Evolutionary conservation across 352 stramenopile species (phyloP).

Genomic region (Phytopythium aichiense): DNA sequence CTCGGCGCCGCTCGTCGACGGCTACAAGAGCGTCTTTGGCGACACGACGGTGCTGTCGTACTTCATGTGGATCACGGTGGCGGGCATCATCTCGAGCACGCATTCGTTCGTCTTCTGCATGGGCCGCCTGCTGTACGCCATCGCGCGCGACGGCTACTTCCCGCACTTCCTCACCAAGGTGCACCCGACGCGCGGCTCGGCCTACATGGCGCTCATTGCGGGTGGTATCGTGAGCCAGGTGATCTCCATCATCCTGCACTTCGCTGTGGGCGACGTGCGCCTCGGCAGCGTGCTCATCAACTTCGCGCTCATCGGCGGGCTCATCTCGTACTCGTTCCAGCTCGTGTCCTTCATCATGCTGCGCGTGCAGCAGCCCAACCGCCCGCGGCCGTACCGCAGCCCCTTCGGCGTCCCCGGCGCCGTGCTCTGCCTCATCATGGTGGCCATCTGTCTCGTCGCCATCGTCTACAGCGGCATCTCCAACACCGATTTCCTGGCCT

Average conservation of each 20-base stretch:
- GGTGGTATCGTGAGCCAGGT: conserved; percentile 32
- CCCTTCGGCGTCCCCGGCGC: conserved; percentile 43
- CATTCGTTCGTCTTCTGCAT: conserved; percentile 76
- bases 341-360: conserved; percentile 56
- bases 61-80: conserved; percentile 59
- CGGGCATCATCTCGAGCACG: conserved; percentile 46
- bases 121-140: conserved; percentile 51
- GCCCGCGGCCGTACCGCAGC: conserved; percentile 40
- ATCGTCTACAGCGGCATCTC: conserved; percentile 56
- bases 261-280: conserved; percentile 43
- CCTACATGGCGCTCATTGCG: conserved; percentile 39
- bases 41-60: conserved; percentile 45
- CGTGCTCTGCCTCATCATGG: conserved; percentile 34
- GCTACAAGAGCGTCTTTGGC: conserved; percentile 65
- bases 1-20: conserved; percentile 48
- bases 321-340: conserved; percentile 63
- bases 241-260: conserved; percentile 43
- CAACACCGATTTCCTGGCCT: conserved; percentile 45
- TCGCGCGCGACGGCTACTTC: conserved; percentile 53
- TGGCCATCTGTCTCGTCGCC: conserved; percentile 33
- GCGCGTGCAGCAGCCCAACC: conserved; percentile 40
- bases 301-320: conserved; percentile 37
- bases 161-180: conserved; percentile 39
- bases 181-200: conserved; percentile 34
- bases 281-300: conserved; percentile 63